phyloP scores from a whole-genome alignment of 2,329 filamentous ascomycete genomes.

The Xylaria hypoxylon region DNA sequence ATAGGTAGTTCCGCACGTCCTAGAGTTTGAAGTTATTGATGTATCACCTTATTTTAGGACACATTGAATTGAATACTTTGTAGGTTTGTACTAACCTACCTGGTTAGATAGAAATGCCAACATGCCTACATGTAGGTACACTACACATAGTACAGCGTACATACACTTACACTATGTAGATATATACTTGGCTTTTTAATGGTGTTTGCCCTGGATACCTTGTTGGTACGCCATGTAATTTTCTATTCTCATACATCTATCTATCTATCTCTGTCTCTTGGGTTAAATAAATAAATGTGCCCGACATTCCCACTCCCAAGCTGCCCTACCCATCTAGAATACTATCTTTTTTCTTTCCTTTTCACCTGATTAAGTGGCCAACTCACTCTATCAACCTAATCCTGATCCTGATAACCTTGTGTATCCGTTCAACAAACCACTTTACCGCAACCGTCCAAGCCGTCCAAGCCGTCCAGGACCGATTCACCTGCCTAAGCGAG shows the following conservation, averaged over 20 bases:
- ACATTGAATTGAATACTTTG: neutral
- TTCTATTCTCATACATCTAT: slow-evolving; percentile 1
- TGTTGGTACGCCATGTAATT: slow-evolving; percentile 25
- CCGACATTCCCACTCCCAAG: slow-evolving; percentile 33
- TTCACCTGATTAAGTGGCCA: slow-evolving; percentile 17
- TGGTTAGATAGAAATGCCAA: neutral
- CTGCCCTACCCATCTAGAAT: slow-evolving; percentile 21
- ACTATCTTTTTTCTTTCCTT: neutral
- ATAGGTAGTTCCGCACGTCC: too few relatives aligned
- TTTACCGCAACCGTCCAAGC: slow-evolving; percentile 8
- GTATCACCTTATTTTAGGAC: slow-evolving; percentile 21
- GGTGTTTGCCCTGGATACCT: slow-evolving; percentile 21
- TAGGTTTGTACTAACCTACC: neutral
- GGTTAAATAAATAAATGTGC: slow-evolving; percentile 33
- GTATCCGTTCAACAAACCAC: slow-evolving; percentile 14
- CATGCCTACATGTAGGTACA: neutral
- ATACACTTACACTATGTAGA: neutral
- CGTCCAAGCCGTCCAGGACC: slow-evolving; percentile 18
- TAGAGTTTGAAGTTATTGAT: neutral
- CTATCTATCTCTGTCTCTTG: neutral
- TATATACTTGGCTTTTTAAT: slow-evolving; percentile 9
- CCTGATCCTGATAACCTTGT: slow-evolving; percentile 9
- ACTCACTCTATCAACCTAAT: slow-evolving; percentile 12
- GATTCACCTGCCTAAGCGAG: slow-evolving; percentile 45
- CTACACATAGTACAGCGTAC: neutral